Base-by-base conservation (phyloP, 2,329 filamentous ascomycete genomes). In the Metarhizium rileyi region DNA sequence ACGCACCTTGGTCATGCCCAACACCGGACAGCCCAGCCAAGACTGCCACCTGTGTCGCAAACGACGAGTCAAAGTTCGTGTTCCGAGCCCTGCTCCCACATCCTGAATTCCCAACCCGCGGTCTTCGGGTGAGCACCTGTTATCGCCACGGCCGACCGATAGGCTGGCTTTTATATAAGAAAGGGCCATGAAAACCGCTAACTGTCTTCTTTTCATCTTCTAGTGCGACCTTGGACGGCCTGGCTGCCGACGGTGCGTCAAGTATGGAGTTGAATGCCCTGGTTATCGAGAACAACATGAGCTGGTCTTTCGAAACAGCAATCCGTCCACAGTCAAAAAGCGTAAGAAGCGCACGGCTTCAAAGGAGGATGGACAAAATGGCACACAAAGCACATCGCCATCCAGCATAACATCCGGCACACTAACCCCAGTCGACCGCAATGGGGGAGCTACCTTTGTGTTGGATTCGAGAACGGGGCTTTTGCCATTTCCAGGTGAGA, bases 1-100 rank as follows among this genome's bases (percentile, higher is more conserved):
- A n/a, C n/a, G n/a, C n/a, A n/a, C n/a, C n/a, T n/a, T n/a, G n/a
- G 51, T 36, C 47, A 70, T 70, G 68, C 68, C 68, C 28, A 70
- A 70, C 57, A 69, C 61, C 23, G 68, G 68, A 28, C 64, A 61
- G 52, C 68, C 68, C 20, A 70, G 68, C 53, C 61, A 61, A 44
- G 67, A 70, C 56, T 70, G 68, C 49, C 66, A 70, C 46, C 61
- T 70, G 36, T 70, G 68, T 52, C 66, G 68, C 30, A 55, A 59
- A 38, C 59, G 68, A 44, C 65, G 68, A 36, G 68, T 70, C 53
- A 70, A 70, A 65, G 68, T 70, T 28, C 52, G 65, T 59, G 18
- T 6, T 28, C 14, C 9, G 2, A 25, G 6, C 43, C 23, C 35
- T 30, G 25, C 33, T 9, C 20, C 35, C 18, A 16, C 22, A 9